Evolutionary conservation across 106 monocot genomes (phyloP), one percentile per base, ranked within the genome.

Genomic region (Phalaenopsis aphrodite): DNA sequence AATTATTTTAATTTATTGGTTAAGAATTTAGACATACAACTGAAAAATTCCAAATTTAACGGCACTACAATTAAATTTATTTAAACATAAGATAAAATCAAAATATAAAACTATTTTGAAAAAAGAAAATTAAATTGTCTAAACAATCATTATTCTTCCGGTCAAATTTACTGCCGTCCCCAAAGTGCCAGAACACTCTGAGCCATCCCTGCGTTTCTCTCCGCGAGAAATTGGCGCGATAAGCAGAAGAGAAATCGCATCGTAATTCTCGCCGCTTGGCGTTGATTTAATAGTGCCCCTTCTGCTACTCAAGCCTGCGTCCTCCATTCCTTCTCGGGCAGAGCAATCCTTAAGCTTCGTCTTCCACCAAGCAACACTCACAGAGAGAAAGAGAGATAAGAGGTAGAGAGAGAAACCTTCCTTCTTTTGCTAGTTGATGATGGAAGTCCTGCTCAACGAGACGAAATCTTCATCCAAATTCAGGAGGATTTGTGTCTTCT

Each of bases 401-500:
- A 23, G 61, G 7, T 1, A 61, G 3, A 61, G 61, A 21, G 52
- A 52, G 52, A 52, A 14, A 12, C 12, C 52, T 52, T 52, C 52
- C 12, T 52, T 12, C 12, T 52, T 12, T 15, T 10, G 52, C 15
- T 52, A 12, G 52, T 12, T 52, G 19, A 61, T 61, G 61, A 61
- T 61, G 61, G 61, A 61, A 61, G 21, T 61, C 61, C 61, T 21
- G 21, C n/a, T 5, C 1, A 61, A 61, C 9, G 61, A 61, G 72
- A 72, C 14, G 72, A 72, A 41, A 39, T 72, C 39, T 41, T 56
- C 72, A 14, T 84, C 87, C 1, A 87, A 78, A 67, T 89, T 89
- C 81, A 82, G 49, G n/a, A 82, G 84, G 46, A 83, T 90, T 9
- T 90, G 90, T 71, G 90, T 90, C 3, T 90, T 90, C 84, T 87